A percentile compares a stretch with the other conserved stretches of the same genome.
Conservation (phyloP, 2,329 filamentous ascomycete species). For the Colletotrichum paranaense region DNA sequence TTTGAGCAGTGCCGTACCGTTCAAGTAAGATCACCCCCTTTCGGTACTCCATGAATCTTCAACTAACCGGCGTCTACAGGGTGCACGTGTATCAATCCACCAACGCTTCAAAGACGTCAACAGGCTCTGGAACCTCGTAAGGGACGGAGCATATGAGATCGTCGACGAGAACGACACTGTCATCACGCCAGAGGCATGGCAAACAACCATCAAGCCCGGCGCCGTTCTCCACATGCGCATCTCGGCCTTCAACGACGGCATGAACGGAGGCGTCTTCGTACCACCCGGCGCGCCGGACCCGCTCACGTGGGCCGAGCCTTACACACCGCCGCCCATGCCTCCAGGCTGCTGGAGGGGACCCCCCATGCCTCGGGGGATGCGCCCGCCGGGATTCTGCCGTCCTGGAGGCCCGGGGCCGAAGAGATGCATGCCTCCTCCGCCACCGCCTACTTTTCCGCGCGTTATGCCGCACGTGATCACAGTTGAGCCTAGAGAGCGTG, state of each 20-base stretch:
- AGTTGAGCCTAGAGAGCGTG: background rate
- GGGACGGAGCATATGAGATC: conserved; percentile 20
- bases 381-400: background rate
- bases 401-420: background rate
- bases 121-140: conserved; percentile 21
- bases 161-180: conserved; percentile 4
- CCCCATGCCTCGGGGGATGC: background rate
- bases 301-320: conserved; percentile 13
- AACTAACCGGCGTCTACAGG: conserved; percentile 9
- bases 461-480: background rate
- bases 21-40: background rate
- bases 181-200: conserved; percentile 21
- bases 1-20: conserved; percentile 20
- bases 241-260: conserved; percentile 21
- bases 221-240: conserved; percentile 20
- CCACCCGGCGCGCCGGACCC: background rate
- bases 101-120: conserved; percentile 11
- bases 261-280: background rate
- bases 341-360: background rate
- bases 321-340: background rate
- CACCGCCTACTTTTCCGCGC: background rate
- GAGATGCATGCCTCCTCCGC: background rate
- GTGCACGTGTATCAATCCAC: conserved; percentile 15
- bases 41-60: background rate
- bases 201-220: conserved; percentile 23